Evolutionary conservation across 306 rosid genomes (phyloP).

Genomic region (Castanea sativa): DNA sequence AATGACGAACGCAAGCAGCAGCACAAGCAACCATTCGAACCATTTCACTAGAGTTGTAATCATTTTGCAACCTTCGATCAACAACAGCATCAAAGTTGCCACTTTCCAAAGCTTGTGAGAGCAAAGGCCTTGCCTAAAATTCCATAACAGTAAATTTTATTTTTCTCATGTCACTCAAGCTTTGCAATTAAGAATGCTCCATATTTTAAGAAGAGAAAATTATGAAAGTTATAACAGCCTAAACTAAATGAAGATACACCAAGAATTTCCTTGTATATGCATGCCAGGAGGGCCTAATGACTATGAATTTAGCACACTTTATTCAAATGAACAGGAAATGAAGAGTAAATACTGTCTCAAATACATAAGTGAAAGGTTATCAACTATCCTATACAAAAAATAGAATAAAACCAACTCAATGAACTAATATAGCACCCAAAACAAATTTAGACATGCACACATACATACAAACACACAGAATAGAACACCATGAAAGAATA

Average conservation of each 20-base stretch:
- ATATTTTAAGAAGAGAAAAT: no score
- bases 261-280: background rate
- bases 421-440: background rate
- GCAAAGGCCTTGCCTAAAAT: conserved; percentile 74
- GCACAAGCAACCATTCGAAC: conserved; percentile 53
- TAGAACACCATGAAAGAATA: background rate
- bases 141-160: background rate
- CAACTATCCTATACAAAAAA: background rate
- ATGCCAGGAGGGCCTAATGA: background rate
- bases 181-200: background rate
- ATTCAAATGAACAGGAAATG: background rate
- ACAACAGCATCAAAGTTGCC: conserved; percentile 43
- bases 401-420: background rate
- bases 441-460: background rate
- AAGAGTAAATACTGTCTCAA: background rate
- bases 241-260: background rate
- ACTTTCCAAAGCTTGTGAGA: conserved; percentile 44
- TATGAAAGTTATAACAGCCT: background rate
- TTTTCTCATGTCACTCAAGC: background rate
- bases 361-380: background rate
- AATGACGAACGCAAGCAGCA: conserved; percentile 53
- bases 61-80: conserved; percentile 46
- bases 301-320: background rate
- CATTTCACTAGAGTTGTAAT: conserved; percentile 48
- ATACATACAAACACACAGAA: background rate